Percentiles rank a stretch among this genome's conserved stretches.
These are phyloP conservation scores for Sporothrix pseudoabietina DNA, from an alignment of 2,329 filamentous ascomycete species.

Conservation along the genomic window DNA sequence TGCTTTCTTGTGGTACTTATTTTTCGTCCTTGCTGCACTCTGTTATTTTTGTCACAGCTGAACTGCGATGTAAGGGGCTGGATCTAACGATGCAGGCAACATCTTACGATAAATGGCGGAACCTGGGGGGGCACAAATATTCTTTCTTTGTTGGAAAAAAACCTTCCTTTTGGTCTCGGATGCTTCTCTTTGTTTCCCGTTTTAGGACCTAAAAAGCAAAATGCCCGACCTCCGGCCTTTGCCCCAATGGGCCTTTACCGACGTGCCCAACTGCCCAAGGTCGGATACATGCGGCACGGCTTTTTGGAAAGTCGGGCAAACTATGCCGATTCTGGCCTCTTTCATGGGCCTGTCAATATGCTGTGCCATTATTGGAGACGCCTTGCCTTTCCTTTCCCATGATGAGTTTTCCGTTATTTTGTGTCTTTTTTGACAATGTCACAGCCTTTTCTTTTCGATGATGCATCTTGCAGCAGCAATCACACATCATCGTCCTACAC, in stretches of 20 bases:
- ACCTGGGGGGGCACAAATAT: neutral
- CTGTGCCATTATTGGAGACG: neutral
- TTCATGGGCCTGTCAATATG: neutral
- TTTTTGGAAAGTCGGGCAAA: neutral
- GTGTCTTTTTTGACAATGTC: neutral
- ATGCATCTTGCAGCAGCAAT: neutral
- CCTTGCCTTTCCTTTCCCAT: no score
- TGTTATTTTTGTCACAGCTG: constrained; percentile 10
- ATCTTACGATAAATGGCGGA: neutral
- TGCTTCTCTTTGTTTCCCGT: neutral
- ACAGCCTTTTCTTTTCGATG: neutral
- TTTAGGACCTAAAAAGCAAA: neutral
- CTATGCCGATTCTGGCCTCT: neutral
- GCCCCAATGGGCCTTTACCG: neutral
- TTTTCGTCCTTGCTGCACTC: neutral
- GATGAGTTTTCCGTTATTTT: neutral
- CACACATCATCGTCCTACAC: no score
- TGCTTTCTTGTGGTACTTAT: neutral
- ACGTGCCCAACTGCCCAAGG: neutral
- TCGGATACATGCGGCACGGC: neutral
- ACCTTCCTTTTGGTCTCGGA: neutral
- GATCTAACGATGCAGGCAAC: neutral
- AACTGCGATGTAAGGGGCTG: neutral
- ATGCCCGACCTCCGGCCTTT: neutral
- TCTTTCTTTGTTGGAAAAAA: neutral